These are phyloP conservation scores for Rhodomyrtus psidioides DNA, from an alignment of 441 rosid genomes.

Conservation along the genomic window DNA sequence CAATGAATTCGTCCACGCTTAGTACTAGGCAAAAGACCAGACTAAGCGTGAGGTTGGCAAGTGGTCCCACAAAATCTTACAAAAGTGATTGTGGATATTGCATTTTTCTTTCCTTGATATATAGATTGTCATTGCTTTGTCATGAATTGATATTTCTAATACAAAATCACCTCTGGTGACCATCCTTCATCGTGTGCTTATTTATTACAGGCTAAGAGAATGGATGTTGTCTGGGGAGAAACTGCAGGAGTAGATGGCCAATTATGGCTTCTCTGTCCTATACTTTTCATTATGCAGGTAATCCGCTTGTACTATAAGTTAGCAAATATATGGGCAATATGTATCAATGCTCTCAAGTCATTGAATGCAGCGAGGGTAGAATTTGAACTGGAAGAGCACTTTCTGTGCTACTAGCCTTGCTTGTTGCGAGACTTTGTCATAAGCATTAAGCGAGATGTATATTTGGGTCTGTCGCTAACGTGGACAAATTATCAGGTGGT, in stretches of 20 bases:
- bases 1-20: too few relatives aligned
- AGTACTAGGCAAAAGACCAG: too few relatives aligned
- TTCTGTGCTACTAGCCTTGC: not conserved
- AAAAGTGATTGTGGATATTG: not conserved
- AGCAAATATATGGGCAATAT: not conserved
- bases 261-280: slow-evolving; percentile 79
- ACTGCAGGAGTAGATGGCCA: slow-evolving; percentile 98
- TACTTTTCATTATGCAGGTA: slow-evolving; percentile 93
- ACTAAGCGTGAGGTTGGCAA: too few relatives aligned
- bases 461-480: not conserved
- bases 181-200: not conserved
- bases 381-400: not conserved
- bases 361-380: not conserved
- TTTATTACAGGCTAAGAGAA: slow-evolving; percentile 71
- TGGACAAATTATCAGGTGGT: not conserved
- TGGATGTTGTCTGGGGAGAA: slow-evolving; percentile 99
- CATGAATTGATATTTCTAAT: not conserved
- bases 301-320: not conserved
- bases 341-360: not conserved
- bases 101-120: not conserved
- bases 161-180: not conserved
- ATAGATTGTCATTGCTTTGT: not conserved
- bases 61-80: too few relatives aligned
- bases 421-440: not conserved
- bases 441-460: not conserved